phyloP scores from a whole-genome alignment of 169 alveolate species.

The Cryptosporidium baileyi region DNA sequence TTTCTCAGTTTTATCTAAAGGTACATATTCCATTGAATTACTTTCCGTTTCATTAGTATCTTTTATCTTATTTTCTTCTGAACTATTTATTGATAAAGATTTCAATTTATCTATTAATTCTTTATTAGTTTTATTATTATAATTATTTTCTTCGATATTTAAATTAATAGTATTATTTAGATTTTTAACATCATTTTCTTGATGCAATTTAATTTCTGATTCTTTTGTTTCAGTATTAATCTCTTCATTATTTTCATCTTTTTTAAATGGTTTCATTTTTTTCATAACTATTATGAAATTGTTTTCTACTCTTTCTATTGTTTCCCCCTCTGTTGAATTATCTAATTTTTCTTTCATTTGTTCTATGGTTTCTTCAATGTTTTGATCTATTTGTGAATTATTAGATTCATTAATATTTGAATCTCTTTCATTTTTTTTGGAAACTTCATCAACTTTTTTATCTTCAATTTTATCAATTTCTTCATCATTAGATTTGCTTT shows the following conservation, averaged over 20 bases:
- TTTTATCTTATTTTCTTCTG: neutral
- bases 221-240: neutral
- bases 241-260: neutral
- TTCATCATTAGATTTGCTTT: no score
- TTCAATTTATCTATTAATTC: slow-evolving; percentile 39
- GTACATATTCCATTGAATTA: neutral
- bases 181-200: neutral
- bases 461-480: no score
- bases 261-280: neutral
- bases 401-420: no score
- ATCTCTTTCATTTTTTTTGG: no score
- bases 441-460: no score
- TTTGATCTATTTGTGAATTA: no score
- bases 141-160: neutral
- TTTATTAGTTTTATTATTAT: neutral
- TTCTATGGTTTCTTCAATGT: no score
- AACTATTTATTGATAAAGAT: neutral
- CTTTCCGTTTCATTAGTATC: neutral
- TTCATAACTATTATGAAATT: neutral
- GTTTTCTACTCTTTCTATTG: neutral
- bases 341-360: no score
- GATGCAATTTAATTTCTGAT: neutral
- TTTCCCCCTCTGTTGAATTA: neutral
- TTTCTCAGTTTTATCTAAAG: slow-evolving; percentile 2
- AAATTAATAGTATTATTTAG: neutral